Percentiles rank a stretch among this genome's conserved stretches.
Evolutionary conservation across 169 alveolate species (phyloP).

Genomic region (Plasmodium relictum): DNA sequence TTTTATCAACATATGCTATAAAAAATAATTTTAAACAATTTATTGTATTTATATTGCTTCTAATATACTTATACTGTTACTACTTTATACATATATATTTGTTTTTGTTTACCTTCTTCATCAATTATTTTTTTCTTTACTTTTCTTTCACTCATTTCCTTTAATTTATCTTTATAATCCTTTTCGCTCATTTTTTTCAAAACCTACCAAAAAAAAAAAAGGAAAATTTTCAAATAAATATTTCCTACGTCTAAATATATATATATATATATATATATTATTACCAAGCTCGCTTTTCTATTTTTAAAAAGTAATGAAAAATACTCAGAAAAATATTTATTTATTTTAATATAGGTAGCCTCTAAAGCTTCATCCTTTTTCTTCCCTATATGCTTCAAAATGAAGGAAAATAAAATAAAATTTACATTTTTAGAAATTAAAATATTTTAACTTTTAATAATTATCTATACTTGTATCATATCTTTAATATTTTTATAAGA

Average conservation of each 20-base stretch:
- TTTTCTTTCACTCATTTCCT: slow-evolving; percentile 50
- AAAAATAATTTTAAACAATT: neutral
- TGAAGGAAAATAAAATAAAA: slow-evolving; percentile 2
- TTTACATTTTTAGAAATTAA: neutral
- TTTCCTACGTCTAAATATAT: neutral
- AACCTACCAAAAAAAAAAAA: slow-evolving; percentile 21
- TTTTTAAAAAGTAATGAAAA: slow-evolving; percentile 73
- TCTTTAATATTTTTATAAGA: slow-evolving; percentile 70
- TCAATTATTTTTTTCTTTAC: slow-evolving; percentile 30
- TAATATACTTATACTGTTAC: neutral
- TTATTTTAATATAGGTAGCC: slow-evolving; percentile 73
- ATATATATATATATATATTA: slow-evolving; percentile 3
- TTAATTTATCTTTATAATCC: slow-evolving; percentile 45
- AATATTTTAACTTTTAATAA: neutral
- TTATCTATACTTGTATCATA: slow-evolving; percentile 53
- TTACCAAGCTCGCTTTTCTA: slow-evolving; percentile 70
- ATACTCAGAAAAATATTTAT: slow-evolving; percentile 73
- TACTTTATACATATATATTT: neutral
- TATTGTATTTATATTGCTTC: neutral
- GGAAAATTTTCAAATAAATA: neutral
- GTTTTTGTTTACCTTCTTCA: slow-evolving; percentile 67
- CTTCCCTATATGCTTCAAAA: slow-evolving; percentile 71
- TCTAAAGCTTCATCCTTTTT: slow-evolving; percentile 76
- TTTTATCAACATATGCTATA: slow-evolving; percentile 63
- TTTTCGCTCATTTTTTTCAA: slow-evolving; percentile 61